phyloP scores from a whole-genome alignment of 306 rosid species.

The Trifolium subterraneum region DNA sequence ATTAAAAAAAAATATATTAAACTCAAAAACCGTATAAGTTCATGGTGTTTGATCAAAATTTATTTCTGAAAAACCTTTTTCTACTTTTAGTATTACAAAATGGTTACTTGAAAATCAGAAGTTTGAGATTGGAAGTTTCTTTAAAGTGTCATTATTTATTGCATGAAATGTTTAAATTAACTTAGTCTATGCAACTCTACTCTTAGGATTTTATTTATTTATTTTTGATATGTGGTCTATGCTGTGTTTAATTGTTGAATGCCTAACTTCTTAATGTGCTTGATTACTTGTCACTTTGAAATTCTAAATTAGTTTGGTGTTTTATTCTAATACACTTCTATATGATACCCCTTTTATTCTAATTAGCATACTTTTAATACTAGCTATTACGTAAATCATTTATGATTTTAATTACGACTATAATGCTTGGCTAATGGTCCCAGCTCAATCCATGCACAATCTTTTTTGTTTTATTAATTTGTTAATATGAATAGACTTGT shows the following conservation, averaged over 20 bases:
- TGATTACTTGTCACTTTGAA: background rate
- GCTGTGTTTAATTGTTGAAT: constrained; percentile 4
- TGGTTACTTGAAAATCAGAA: constrained; percentile 35
- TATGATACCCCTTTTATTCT: background rate
- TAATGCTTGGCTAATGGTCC: background rate
- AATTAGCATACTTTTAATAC: background rate
- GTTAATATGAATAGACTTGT: background rate
- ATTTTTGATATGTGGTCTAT: background rate
- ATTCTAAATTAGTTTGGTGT: constrained; percentile 5
- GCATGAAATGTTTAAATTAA: no score
- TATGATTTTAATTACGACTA: constrained; percentile 26
- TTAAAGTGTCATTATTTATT: no score
- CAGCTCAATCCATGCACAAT: background rate
- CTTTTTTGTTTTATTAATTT: constrained; percentile 1
- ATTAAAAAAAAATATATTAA: no score
- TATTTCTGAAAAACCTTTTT: no score
- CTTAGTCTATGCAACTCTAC: background rate
- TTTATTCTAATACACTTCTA: constrained; percentile 33
- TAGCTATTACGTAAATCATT: background rate
- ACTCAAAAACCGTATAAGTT: no score
- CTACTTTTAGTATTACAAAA: background rate
- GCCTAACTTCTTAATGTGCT: background rate
- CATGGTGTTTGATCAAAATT: no score
- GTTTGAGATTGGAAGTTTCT: constrained; percentile 19
- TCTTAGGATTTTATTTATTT: background rate